These are phyloP conservation scores for Trichoderma sp. DNA, from an alignment of 2,329 filamentous ascomycete species.

Conservation along the genomic window DNA sequence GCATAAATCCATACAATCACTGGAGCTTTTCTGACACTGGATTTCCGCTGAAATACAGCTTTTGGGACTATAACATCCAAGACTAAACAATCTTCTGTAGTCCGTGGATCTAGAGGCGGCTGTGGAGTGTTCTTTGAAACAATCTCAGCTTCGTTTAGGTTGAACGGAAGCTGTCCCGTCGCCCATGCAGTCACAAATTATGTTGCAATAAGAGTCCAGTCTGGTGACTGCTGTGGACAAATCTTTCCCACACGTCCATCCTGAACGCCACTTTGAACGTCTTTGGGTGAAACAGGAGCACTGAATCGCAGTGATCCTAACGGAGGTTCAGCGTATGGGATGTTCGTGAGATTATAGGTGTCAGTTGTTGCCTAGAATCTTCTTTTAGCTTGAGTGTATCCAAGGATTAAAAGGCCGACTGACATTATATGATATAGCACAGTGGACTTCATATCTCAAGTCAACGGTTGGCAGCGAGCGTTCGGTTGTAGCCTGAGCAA, in stretches of 20 bases:
- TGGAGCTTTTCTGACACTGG: background rate
- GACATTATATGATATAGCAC: conserved; percentile 1
- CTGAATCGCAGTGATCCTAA: background rate
- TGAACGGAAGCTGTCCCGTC: background rate
- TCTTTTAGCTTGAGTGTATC: too few relatives aligned
- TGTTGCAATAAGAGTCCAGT: background rate
- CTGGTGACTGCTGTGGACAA: background rate
- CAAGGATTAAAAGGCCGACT: background rate
- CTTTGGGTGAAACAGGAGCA: background rate
- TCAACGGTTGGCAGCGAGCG: background rate
- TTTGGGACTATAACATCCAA: background rate
- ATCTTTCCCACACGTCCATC: background rate
- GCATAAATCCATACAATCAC: conserved; percentile 4
- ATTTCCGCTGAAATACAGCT: background rate
- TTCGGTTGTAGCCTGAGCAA: too few relatives aligned
- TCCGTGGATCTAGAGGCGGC: background rate
- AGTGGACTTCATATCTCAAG: background rate
- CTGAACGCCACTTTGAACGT: background rate
- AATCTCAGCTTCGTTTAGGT: background rate
- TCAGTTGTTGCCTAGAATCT: background rate
- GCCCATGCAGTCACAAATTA: background rate
- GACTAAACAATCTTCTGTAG: conserved; percentile 6
- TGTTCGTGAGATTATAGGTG: background rate
- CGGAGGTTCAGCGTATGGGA: background rate
- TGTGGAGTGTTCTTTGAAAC: background rate